Evolutionary conservation across 139 green algal genomes (phyloP), one percentile per base, ranked within the genome.

Genomic region (Micractinium conductrix): DNA sequence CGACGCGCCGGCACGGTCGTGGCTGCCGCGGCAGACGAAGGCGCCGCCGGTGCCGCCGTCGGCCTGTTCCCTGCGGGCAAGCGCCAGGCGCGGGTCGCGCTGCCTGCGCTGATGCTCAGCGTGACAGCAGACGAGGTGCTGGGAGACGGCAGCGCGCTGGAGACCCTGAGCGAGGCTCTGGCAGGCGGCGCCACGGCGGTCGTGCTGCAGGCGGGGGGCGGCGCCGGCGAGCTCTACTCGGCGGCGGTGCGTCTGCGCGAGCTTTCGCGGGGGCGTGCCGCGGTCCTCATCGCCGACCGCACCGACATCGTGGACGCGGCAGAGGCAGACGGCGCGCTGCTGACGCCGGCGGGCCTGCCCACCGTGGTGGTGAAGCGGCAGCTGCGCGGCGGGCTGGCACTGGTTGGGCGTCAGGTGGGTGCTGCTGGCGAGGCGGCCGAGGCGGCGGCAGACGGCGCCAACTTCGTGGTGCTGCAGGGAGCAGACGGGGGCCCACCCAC

Each of bases 261-360:
- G 38, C 10, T 92, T 53, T 58, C 99, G 70, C 88, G 95, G 8
- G 94, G 94, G 2, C 85, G 96, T 1, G 94, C 94, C 14, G 69
- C 89, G 19, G 88, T 99, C 70, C 88, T 99, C 33, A 83, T 99
- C 30, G 74, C 91, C 35, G 95, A 99, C 75, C 85, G 96, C 28
- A 93, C 92, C 14, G 96, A 99, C 86, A 96, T 99, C 71, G 97
- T 94, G 1, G 88, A 92, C 40, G 96, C 95, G 2, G 92, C 92
- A 2, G 92, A 87, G 24, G 95, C 95, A 5, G 93, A 98, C 48
- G 96, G 96, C 6, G 95, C 98, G 35, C 68, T 99, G 33, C 90
- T 99, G 22, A 94, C 89, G 2, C 58, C 89, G 33, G 81, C 87
- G 81, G 95, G 96, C 26, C 86, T 99, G 37, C 96, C 96, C 0